Conservation (phyloP, 805 yeast species). For the Ogataea corticis region DNA sequence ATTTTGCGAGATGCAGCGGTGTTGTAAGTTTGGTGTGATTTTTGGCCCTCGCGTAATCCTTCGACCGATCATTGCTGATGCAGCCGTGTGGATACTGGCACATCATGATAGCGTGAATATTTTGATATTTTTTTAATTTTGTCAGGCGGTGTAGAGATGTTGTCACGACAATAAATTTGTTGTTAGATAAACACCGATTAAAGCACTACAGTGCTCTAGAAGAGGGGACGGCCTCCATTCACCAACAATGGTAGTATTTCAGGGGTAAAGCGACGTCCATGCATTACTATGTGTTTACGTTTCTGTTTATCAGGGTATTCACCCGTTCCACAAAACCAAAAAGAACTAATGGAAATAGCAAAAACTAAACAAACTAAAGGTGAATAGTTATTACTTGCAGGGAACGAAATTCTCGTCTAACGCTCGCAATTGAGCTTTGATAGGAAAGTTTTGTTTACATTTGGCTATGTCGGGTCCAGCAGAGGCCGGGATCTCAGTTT, state of each 20-base stretch:
- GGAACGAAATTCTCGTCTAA: not conserved
- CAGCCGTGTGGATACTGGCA: no score
- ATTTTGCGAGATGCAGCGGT: not conserved
- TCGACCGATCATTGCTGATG: no score
- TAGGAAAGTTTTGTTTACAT: not conserved
- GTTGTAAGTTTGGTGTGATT: no score
- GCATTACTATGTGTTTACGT: no score
- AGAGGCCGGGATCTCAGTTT: conserved; percentile 5
- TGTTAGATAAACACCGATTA: no score
- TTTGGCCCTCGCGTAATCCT: no score
- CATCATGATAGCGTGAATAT: not conserved
- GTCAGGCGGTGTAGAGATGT: conserved; percentile 4
- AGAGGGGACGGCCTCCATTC: no score
- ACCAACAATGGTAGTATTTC: no score
- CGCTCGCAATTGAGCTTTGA: not conserved
- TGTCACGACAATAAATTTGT: not conserved
- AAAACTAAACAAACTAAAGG: conserved; percentile 1
- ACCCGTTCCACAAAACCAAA: not conserved
- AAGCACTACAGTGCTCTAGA: no score
- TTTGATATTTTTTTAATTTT: no score
- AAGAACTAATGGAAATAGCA: not conserved
- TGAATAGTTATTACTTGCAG: not conserved
- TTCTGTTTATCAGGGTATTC: no score
- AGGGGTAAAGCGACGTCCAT: no score
- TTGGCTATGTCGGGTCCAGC: not conserved